Evolutionary conservation across 2,329 filamentous ascomycete species (phyloP), one percentile per base, ranked within the genome.

Genomic region (Chrysoporthe deuterocubensis): DNA sequence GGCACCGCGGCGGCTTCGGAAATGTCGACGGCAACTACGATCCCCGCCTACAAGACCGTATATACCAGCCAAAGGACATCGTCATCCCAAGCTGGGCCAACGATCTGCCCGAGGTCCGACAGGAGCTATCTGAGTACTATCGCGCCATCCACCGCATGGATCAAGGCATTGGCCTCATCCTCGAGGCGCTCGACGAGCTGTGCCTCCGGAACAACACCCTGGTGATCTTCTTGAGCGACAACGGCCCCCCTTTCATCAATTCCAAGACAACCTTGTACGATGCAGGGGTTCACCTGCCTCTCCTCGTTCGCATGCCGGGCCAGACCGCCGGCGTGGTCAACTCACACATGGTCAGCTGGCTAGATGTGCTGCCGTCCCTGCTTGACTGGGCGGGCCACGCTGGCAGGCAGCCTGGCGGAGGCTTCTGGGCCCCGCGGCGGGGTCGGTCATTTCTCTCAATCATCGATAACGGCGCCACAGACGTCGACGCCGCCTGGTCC

Each of bases 241-340:
- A 85, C 52, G 82, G 83, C 0, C 76, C 82, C 0, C 82, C 82
- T 0, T 84, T 85, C 68, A 71, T 85, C 69, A 85, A 85, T 72
- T 83, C 83, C 9, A 84, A 84, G 71, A 85, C 82, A 0, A 84
- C 82, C 0, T 73, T 85, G 0, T 85, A 81, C 70, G 82, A 85
- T 64, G 80, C 83, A 0, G 82, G 83, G 18, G 75, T 82, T 0
- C 74, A 78, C 9, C 73, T 84, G 1, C 82, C 82, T 0, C 73
- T 84, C 4, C 74, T 85, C 6, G 71, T 84, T 0, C 75, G 78
- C 1, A 66, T 69, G 0, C 82, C 83, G 75, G n/a, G 64, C 1
- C 21, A 72, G 3, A 74, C 74, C 1, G 66, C 40, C 44, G 44
- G 44, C 44, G 76, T 2, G 2, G 71, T 76, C 2, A 84, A 82